Percentiles rank a stretch among this genome's conserved stretches.
These are phyloP conservation scores for Tuber magnatum DNA, from an alignment of 495 filamentous ascomycete species.

Conservation along the genomic window DNA sequence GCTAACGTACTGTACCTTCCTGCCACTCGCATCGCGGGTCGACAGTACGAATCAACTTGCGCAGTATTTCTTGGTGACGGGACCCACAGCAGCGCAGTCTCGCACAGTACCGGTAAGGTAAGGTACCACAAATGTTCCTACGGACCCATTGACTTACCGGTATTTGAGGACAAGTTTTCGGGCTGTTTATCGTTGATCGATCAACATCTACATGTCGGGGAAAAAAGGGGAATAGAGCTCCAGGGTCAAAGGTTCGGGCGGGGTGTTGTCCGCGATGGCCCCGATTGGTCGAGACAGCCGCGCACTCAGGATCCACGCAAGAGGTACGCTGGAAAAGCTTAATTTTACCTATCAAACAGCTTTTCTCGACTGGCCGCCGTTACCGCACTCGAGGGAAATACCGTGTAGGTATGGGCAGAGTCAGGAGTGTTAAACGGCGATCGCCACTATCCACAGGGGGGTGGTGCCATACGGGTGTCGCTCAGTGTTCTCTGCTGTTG, in stretches of 20 bases:
- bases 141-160: neutral
- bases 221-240: neutral
- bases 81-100: neutral
- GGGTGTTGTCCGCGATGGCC: neutral
- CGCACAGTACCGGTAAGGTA: neutral
- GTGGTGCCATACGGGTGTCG: neutral
- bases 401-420: neutral
- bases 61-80: neutral
- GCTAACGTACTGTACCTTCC: neutral
- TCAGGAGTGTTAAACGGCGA: neutral
- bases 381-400: neutral
- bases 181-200: neutral
- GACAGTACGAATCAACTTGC: neutral
- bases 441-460: neutral
- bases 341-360: neutral
- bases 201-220: neutral
- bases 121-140: neutral
- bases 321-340: neutral
- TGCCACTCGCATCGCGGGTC: neutral
- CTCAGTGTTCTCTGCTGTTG: neutral
- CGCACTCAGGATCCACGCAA: neutral
- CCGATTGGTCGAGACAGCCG: neutral
- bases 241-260: neutral
- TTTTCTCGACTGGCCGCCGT: neutral
- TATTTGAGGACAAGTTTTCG: neutral